Base-by-base conservation (phyloP, 495 filamentous ascomycete species). In the Aspergillus panamensis region DNA sequence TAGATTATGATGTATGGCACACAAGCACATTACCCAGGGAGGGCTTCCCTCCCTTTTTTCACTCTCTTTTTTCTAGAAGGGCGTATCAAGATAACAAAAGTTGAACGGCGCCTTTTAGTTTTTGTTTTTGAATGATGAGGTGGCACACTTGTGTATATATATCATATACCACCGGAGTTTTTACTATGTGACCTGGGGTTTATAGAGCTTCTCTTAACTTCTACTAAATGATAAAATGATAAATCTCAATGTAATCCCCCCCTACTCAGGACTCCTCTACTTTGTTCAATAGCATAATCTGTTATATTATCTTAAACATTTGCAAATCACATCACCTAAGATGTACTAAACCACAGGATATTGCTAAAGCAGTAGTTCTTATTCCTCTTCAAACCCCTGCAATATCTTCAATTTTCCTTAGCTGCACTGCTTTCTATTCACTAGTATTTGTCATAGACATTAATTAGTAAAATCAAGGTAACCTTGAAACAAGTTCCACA, bases 1-100 rank as follows among this genome's bases (percentile, higher is more conserved):
- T 42, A 51, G 48, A 39, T 43, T 37, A 59, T 60, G 57, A 55
- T 50, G 51, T 43, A 44, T 60, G 58, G 42, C 42, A 19, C 17
- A 45, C 42, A 45, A 25, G 5, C 25, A 25, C 25, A 25, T 5
- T 16, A 45, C 42, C 16, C 16, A 45, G 47, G 56, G 29, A 51
- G 32, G 30, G 44, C 31, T 37, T 39, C 25, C 25, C 25, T 5
- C 25, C 25, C 25, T 29, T 43, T 48, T 57, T 49, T 57, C 6
- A 21, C 8, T 37, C 25, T 43, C 8, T 45, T 50, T 32, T 51
- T 51, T 19, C 19, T 10, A 20, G 16, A 21, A 45, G 7, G 16
- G 17, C 6, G 0, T 21, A 40, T 45, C 9, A 45, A 19, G 9
- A 45, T 45, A 17, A 44, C n/a, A 57, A 57, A 57, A 45, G 47